Evolutionary conservation across 1,284 basidiomycete species (phyloP), one percentile per base, ranked within the genome.

Genomic region (Papiliotrema flavescens): DNA sequence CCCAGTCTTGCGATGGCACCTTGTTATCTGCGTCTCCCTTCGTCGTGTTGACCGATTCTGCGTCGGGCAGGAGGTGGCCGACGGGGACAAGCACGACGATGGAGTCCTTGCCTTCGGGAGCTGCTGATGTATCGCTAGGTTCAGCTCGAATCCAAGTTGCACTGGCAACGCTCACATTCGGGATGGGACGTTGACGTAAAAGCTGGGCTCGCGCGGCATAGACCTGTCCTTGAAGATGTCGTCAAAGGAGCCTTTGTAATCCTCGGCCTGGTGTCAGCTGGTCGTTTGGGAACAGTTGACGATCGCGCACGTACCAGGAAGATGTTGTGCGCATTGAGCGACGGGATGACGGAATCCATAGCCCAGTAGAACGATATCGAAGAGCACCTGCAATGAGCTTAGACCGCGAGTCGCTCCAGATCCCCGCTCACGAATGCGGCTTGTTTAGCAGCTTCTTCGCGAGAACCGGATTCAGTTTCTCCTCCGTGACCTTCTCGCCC

Each of bases 351-450:
- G 4, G 73, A 57, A 41, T 73, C 73, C 65, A 81, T 76, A 0
- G 76, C 76, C 81, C 81, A 82, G 68, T 81, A 82, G 65, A 82
- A 81, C 20, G 77, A 79, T 54, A 82, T 80, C 5, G 76, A 77
- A 4, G 79, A 80, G 66, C 80, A 82, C 2, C 78, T 79, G 45
- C 70, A 7, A 11, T 24, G n/a, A 39, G 20, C 17, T 47, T 19
- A n/a, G n/a, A n/a, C n/a, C n/a, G n/a, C n/a, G n/a, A n/a, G 28
- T 9, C 22, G n/a, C 8, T 20, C 13, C n/a, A n/a, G n/a, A n/a
- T n/a, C n/a, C n/a, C n/a, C n/a, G 40, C 68, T 58, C 39, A 69
- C 70, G 70, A 72, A 54, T 72, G 70, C 11, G 68, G 68, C 52
- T 71, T 73, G 17, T 63, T 61, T 17, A 61, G 41, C 47, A 73